These are phyloP conservation scores for Penicillium subrubescens DNA, from an alignment of 495 filamentous ascomycete species.

Conservation along the genomic window DNA sequence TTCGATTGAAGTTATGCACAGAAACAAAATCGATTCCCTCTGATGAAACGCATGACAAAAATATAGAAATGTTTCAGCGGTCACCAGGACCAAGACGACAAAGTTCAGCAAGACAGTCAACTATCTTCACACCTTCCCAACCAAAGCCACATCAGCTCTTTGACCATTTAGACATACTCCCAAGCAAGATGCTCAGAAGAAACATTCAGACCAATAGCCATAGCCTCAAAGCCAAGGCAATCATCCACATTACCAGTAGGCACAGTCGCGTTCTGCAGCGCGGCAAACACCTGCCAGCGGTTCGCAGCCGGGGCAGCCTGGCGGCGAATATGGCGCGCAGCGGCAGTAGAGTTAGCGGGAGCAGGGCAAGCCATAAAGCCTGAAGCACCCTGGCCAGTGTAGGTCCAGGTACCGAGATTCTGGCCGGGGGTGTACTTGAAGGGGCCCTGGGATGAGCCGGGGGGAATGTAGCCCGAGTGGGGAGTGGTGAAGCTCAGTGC, in stretches of 20 bases:
- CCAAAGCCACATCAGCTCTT: slow-evolving; percentile 4
- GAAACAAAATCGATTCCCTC: not conserved
- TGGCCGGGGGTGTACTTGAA: slow-evolving; percentile 38
- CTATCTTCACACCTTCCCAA: not conserved
- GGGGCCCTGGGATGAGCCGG: slow-evolving; percentile 46
- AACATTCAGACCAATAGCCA: slow-evolving; percentile 19
- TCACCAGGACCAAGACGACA: not conserved
- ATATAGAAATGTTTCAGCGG: not conserved
- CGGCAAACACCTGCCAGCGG: slow-evolving; percentile 42
- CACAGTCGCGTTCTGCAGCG: slow-evolving; percentile 35
- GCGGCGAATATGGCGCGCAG: slow-evolving; percentile 1
- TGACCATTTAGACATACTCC: slow-evolving; percentile 36
- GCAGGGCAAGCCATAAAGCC: slow-evolving; percentile 43
- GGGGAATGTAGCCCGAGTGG: slow-evolving; percentile 56
- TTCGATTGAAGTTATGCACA: not conserved
- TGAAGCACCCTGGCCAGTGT: slow-evolving; percentile 26
- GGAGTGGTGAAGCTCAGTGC: slow-evolving; percentile 56
- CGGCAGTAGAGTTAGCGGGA: slow-evolving; percentile 15
- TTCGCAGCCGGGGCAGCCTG: not conserved
- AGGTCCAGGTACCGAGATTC: slow-evolving; percentile 28
- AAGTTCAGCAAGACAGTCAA: not conserved
- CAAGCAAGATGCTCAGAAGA: slow-evolving; percentile 26
- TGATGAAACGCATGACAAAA: not conserved
- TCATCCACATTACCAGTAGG: slow-evolving; percentile 34
- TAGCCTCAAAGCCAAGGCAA: slow-evolving; percentile 37